These are phyloP conservation scores for Parasitella parasitica DNA, from an alignment of 371 early-diverging fungal genomes.

Conservation along the genomic window DNA sequence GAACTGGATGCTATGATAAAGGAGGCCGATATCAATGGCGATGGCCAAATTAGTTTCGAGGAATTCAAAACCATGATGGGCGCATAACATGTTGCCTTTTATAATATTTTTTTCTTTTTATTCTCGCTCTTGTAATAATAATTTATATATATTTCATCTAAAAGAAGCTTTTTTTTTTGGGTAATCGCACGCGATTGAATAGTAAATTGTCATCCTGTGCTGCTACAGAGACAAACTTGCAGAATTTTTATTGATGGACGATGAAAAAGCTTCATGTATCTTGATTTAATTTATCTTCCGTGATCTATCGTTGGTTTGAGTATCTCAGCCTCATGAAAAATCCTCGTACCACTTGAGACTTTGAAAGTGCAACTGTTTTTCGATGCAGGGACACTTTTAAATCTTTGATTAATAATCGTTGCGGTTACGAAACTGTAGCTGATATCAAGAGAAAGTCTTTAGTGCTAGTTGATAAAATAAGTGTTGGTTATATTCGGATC, in stretches of 20 bases:
- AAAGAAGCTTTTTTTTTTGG: neutral
- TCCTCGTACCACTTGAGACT: neutral
- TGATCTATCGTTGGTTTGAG: neutral
- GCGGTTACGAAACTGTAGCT: no score
- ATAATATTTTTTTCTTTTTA: neutral
- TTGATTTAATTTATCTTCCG: neutral
- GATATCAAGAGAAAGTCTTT: neutral
- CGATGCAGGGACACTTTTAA: neutral
- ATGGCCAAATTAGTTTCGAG: constrained; percentile 46
- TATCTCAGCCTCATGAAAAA: neutral
- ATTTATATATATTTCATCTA: neutral
- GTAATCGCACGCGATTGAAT: neutral
- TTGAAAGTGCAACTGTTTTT: neutral
- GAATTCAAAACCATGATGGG: constrained; percentile 65
- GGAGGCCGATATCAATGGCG: constrained; percentile 52
- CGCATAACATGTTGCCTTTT: constrained; percentile 32
- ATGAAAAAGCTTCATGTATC: no score
- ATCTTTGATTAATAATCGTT: neutral
- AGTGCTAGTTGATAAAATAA: neutral
- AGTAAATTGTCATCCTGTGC: no score
- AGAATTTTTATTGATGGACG: no score
- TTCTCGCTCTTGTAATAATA: neutral
- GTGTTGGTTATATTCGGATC: no score
- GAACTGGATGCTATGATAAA: constrained; percentile 71
- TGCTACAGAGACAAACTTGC: no score